These are phyloP conservation scores for Fusarium protoensiforme DNA, from an alignment of 2,329 filamentous ascomycete species.

Conservation along the genomic window DNA sequence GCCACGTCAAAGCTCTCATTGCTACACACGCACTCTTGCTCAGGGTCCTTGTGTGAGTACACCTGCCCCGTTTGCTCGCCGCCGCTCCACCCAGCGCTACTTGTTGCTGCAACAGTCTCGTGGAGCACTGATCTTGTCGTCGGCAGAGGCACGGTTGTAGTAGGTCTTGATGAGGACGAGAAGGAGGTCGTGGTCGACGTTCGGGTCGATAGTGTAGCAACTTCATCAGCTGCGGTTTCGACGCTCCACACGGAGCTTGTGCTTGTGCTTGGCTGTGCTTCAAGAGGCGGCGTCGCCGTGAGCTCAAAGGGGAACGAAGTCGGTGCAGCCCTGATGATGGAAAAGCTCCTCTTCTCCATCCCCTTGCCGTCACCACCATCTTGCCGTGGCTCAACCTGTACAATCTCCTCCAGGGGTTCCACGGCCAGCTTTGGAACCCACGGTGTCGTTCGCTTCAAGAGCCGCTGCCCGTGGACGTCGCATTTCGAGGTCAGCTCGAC, in stretches of 20 bases:
- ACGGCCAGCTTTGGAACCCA: slow-evolving; percentile 38
- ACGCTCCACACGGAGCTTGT: slow-evolving; percentile 10
- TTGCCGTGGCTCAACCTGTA: neutral
- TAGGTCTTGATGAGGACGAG: slow-evolving; percentile 9
- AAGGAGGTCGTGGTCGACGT: slow-evolving; percentile 2
- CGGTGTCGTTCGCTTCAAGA: slow-evolving; percentile 42
- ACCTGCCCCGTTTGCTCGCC: slow-evolving; percentile 28
- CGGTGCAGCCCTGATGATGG: slow-evolving; percentile 46
- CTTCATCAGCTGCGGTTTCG: slow-evolving; percentile 9
- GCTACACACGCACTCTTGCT: slow-evolving; percentile 51
- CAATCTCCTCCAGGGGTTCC: slow-evolving; percentile 17
- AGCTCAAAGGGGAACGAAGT: slow-evolving; percentile 43
- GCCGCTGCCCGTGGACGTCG: slow-evolving; percentile 40
- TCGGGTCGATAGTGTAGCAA: neutral
- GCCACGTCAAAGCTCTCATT: slow-evolving; percentile 55
- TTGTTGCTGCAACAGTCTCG: neutral
- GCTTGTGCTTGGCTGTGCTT: slow-evolving; percentile 11
- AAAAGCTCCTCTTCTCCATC: slow-evolving; percentile 41
- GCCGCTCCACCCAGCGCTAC: slow-evolving; percentile 7
- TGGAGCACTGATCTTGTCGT: slow-evolving; percentile 7
- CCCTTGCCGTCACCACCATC: neutral
- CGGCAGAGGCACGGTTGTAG: slow-evolving; percentile 3
- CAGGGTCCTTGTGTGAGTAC: slow-evolving; percentile 39
- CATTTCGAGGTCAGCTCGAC: slow-evolving; percentile 55
- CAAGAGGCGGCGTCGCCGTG: slow-evolving; percentile 4